Conservation (phyloP, 2,329 filamentous ascomycete genomes). For the Botryotinia narcissicola region DNA sequence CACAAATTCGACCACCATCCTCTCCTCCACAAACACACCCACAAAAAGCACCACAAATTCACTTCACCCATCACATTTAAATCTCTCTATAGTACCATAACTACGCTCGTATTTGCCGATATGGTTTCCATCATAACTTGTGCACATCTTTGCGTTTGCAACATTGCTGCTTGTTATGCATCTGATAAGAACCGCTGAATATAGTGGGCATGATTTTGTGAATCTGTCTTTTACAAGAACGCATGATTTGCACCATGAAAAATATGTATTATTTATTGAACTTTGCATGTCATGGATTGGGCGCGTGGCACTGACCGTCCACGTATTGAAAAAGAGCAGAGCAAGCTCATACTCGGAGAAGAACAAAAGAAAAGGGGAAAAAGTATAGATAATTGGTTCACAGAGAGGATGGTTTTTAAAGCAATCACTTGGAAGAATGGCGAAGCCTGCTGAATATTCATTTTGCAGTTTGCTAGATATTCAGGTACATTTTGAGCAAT, state of each 20-base stretch:
- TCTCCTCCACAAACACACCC: too few relatives aligned
- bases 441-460: neutral
- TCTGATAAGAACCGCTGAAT: neutral
- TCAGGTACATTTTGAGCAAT: neutral
- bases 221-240: neutral
- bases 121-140: slow-evolving; percentile 46
- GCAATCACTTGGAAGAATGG: neutral
- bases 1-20: slow-evolving; percentile 42
- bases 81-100: slow-evolving; percentile 55
- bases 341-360: neutral
- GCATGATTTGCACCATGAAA: neutral
- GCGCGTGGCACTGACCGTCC: neutral
- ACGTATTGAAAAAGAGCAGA: neutral
- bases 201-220: neutral
- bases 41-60: slow-evolving; percentile 48
- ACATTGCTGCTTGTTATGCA: neutral
- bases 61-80: slow-evolving; percentile 54
- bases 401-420: neutral
- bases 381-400: neutral
- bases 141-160: neutral
- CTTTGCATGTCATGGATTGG: neutral
- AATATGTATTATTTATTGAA: neutral
- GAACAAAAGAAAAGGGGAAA: neutral
- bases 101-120: slow-evolving; percentile 56
- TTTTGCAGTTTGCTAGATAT: neutral